Evolutionary conservation across 495 filamentous ascomycete genomes (phyloP), one percentile per base, ranked within the genome.

Genomic region (Penicillium verhagenii): DNA sequence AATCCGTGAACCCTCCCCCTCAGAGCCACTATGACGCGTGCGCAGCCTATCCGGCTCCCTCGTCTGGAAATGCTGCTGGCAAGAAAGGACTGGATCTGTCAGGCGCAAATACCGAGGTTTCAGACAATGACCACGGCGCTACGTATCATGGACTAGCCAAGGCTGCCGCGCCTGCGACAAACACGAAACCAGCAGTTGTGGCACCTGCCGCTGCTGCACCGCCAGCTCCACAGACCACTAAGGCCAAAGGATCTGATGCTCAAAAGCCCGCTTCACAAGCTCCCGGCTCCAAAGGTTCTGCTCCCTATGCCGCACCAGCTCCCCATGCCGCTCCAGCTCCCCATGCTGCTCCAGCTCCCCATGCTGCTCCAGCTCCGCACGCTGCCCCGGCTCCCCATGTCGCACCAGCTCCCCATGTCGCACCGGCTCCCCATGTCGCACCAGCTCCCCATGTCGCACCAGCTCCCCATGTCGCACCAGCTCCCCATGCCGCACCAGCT

Each of bases 41-140:
- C 38, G 57, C 54, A 14, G 57, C 62, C 19, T 68, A 63, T 24
- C 65, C 65, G 13, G 43, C 53, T 14, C 54, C 50, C 10, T 24
- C 11, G 18, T 52, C 46, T 14, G 65, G 65, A 0, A 68, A 68
- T n/a, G 65, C 65, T 2, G 65, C 62, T 39, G 65, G 65, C 3
- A 65, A 68, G 1, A 2, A 55, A 3, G 65, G 65, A 0, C 49
- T 59, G 6, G 62, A 68, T 28, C 13, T 63, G 20, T 35, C 40
- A 7, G 65, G 62, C 10, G 52, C 53, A 19, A 52, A 68, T 19
- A 63, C 54, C 4, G 4, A 50, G 21, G 49, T 63, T 14, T 18
- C 45, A 0, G 6, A 42, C 5, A 55, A 49, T 1, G 50, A 47
- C n/a, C 28, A 65, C 10, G 64, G 64, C 13, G 64, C 61, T 19